Base-by-base conservation (phyloP, 345 rosid species). In the Excoecaria cochinchinensis region DNA sequence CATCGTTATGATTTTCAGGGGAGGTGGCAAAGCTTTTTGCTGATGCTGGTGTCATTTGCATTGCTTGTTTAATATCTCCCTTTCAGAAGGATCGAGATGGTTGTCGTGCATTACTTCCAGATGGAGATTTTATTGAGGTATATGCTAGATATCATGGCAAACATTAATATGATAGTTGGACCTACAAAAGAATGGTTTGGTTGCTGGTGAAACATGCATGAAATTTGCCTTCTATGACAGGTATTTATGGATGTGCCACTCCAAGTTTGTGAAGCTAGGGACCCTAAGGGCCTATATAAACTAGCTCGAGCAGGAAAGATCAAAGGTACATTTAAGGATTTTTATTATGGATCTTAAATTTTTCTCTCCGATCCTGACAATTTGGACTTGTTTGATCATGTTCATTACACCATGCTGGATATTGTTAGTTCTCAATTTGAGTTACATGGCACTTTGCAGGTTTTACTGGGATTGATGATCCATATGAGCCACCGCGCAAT, bases 231-330 rank as follows among this genome's bases (percentile, higher is more conserved):
- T 70, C 64, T 31, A 31, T 31, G 19, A 60, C 67, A 81, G 83
- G 83, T 81, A 36, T 81, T 77, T 65, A 81, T 81, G 83, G 83
- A 81, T 73, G 83, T 76, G 8, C 77, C 83, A 47, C 77, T 81
- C 36, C 48, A 63, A 63, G 80, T 81, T 42, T 81, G 83, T 13
- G 83, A 81, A 71, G 56, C 72, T 21, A 76, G 83, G 70, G 83
- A 81, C 71, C 80, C 83, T 9, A 81, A 81, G 71, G 83, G 83
- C 36, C 73, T 81, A 21, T 81, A 81, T 60, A 81, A 81, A 63
- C 83, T 81, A 61, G 83, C 83, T 16, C 79, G 83, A 39, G 75
- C 77, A 0, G 83, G 83, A 51, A 77, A 81, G 53, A 81, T 81
- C 64, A 81, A 77, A 73, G 83, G 83, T 76, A 47, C 16, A 13